These are phyloP conservation scores for Ilyonectria sp. DNA, from an alignment of 2,329 filamentous ascomycete species.

Conservation along the genomic window DNA sequence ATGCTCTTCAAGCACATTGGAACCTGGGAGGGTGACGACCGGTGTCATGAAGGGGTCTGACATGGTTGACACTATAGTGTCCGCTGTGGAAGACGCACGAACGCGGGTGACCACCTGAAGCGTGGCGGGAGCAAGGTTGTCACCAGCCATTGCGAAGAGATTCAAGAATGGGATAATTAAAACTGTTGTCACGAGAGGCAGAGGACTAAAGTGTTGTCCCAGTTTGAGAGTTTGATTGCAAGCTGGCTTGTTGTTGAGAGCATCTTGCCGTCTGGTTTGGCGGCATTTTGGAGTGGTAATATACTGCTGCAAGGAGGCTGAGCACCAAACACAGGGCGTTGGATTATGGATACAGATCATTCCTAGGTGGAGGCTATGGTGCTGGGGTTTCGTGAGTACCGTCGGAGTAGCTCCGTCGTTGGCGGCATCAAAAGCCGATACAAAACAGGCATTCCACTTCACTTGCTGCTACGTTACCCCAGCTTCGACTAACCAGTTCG, in stretches of 20 bases:
- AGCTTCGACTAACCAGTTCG: too few relatives aligned
- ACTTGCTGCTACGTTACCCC: too few relatives aligned
- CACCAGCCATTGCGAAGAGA: neutral
- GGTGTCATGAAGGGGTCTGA: conserved; percentile 2
- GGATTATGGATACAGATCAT: too few relatives aligned
- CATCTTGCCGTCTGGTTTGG: neutral
- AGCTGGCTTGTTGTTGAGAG: neutral
- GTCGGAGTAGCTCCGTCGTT: neutral
- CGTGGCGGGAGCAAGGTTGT: neutral
- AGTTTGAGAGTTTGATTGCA: neutral
- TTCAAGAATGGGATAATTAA: neutral
- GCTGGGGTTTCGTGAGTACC: too few relatives aligned
- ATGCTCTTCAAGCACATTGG: neutral
- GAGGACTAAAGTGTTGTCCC: neutral
- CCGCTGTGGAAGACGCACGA: neutral
- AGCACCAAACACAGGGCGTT: neutral
- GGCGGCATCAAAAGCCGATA: neutral
- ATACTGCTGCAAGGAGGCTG: neutral
- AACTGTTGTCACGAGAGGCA: neutral
- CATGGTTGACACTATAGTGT: neutral
- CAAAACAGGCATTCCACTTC: too few relatives aligned
- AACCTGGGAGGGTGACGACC: neutral
- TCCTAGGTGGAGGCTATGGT: too few relatives aligned
- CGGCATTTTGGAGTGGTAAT: neutral
- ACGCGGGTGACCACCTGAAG: neutral